Percentiles rank a stretch among this genome's conserved stretches.
Evolutionary conservation across 306 rosid genomes (phyloP).

Genomic region (Ceratonia siliqua): DNA sequence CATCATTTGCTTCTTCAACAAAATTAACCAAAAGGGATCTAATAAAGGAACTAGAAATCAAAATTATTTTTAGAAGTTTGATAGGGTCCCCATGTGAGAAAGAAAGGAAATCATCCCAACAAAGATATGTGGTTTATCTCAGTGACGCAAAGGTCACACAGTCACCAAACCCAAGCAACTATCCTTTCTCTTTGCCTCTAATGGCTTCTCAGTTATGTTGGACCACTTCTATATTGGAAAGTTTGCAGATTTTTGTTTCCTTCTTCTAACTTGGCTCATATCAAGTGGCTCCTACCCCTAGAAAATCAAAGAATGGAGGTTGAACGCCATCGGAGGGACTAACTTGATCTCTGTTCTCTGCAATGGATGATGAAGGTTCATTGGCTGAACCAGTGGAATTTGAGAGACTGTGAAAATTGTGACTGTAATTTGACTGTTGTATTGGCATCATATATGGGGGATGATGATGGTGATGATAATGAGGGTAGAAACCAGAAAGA

Average conservation of each 20-base stretch:
- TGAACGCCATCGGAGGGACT: slow-evolving; percentile 42
- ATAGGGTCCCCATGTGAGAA: slow-evolving; percentile 51
- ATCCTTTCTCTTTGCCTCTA: slow-evolving; percentile 60
- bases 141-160: slow-evolving; percentile 52
- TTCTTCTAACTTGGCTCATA: slow-evolving; percentile 35
- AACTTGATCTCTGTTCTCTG: slow-evolving; percentile 41
- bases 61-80: slow-evolving; percentile 24
- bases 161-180: slow-evolving; percentile 55
- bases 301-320: slow-evolving; percentile 88
- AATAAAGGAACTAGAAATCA: no score
- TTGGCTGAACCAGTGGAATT: slow-evolving; percentile 45
- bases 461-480: slow-evolving; percentile 17
- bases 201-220: slow-evolving; percentile 60
- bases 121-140: slow-evolving; percentile 46
- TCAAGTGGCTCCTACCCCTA: slow-evolving; percentile 96
- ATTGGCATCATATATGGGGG: slow-evolving; percentile 41
- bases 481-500: slow-evolving; percentile 25
- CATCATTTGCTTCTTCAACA: no score
- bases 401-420: slow-evolving; percentile 36
- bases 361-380: slow-evolving; percentile 51
- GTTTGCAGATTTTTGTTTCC: slow-evolving; percentile 45
- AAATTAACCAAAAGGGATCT: no score
- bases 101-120: slow-evolving; percentile 42
- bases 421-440: slow-evolving; percentile 39
- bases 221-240: slow-evolving; percentile 63